A percentile compares a stretch with the other conserved stretches of the same genome.
Evolutionary conservation across 2,329 filamentous ascomycete species (phyloP).

Genomic region (Paraconiothyrium brasiliense): DNA sequence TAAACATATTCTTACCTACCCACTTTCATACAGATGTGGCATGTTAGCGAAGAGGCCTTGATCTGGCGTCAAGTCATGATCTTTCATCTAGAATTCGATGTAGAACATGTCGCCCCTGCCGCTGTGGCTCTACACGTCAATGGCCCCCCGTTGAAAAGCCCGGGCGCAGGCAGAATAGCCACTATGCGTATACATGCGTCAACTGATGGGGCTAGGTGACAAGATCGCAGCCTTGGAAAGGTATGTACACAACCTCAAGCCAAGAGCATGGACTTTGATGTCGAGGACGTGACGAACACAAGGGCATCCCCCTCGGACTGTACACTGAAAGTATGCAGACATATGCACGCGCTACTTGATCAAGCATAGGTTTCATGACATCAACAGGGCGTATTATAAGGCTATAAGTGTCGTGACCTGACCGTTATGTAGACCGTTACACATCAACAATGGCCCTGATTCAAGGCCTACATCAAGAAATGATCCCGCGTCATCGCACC

Average conservation of each 20-base stretch:
- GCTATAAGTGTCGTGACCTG: conserved; percentile 9
- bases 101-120: conserved; percentile 1
- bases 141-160: background rate
- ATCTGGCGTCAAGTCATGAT: background rate
- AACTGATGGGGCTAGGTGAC: background rate
- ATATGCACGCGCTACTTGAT: background rate
- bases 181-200: background rate
- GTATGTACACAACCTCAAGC: background rate
- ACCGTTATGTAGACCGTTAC: conserved; percentile 31
- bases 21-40: background rate
- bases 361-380: conserved; percentile 9
- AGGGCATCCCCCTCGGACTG: background rate
- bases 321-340: background rate
- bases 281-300: background rate
- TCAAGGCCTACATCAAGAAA: conserved; percentile 13
- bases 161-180: background rate
- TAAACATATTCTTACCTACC: background rate
- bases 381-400: background rate
- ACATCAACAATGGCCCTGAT: conserved; percentile 24
- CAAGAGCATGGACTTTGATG: background rate
- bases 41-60: background rate
- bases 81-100: conserved; percentile 5
- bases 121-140: background rate
- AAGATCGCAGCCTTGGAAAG: background rate
- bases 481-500: conserved; percentile 13